Evolutionary conservation across 2,329 filamentous ascomycete species (phyloP), one percentile per base, ranked within the genome.

Genomic region (Hymenotorrendiella dingleyae): DNA sequence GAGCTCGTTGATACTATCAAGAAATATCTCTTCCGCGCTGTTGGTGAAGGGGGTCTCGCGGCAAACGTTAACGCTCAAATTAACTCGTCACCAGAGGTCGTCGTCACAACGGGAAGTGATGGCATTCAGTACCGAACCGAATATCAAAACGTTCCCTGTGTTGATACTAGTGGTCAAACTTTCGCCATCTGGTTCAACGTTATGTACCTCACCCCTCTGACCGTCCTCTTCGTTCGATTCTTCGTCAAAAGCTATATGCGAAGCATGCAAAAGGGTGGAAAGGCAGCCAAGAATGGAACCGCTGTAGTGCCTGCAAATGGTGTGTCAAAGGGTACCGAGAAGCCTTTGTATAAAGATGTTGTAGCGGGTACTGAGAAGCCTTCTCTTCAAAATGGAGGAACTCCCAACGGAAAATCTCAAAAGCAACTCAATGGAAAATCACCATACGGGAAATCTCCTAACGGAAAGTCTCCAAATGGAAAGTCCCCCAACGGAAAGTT

Each of bases 101-200:
- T 36, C 14, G n/a, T 21, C 28, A 21, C 14, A 2, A 27, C 37
- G 20, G 28, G 40, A 32, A n/a, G 43, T 29, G 34, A 23, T 36
- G 37, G 37, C 8, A 32, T 40, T 12, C 16, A 21, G 12, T 40
- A 40, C 57, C 62, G 43, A 40, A 43, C 12, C 57, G 67, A 19
- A 68, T 67, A 70, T 47, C 67, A 70, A 44, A 73, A 69, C 49
- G 68, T 80, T 36, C 71, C 78, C 47, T 86, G 83, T 62, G 71
- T 86, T 50, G 80, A 84, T 59, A 86, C 82, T 9, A 75, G 71
- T 14, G 83, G 82, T 6, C 76, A 86, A 60, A 78, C 76, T 4
- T 86, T 86, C 51, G 83, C 82, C 46, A 72, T 83, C 53, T 77
- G 78, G 62, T 67, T 85, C 34, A 86, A 86, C 57, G 67, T 83